These are phyloP conservation scores for Dendrobium chrysotoxum DNA, from an alignment of 106 monocot species.

Conservation along the genomic window DNA sequence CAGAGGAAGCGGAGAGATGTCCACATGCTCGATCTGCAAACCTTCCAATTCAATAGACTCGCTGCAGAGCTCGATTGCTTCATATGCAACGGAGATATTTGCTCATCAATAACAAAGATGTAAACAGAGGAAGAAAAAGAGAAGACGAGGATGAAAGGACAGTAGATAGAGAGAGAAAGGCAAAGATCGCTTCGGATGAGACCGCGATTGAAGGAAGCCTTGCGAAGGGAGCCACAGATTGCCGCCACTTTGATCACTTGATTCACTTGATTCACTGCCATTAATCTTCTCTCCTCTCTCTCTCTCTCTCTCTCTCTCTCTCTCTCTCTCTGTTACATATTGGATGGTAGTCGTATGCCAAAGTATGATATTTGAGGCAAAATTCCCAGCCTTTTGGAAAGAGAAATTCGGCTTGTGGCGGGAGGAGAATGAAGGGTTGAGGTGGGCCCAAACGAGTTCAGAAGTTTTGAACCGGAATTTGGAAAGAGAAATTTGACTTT, in stretches of 20 bases:
- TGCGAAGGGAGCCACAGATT: conserved; percentile 35
- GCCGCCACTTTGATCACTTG: conserved; percentile 24
- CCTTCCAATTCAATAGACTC: conserved; percentile 29
- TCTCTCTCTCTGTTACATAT: too few relatives aligned
- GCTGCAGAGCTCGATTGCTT: conserved; percentile 43
- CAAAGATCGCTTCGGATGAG: too few relatives aligned
- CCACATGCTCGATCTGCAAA: conserved; percentile 41
- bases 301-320: not conserved
- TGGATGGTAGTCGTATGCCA: too few relatives aligned
- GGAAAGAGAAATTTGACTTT: too few relatives aligned
- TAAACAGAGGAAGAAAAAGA: not conserved
- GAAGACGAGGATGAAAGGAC: not conserved
- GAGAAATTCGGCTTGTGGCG: too few relatives aligned
- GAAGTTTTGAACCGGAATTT: too few relatives aligned
- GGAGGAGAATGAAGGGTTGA: too few relatives aligned
- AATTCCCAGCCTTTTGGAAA: too few relatives aligned
- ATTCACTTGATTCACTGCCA: conserved; percentile 2
- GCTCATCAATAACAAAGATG: not conserved
- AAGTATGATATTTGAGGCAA: too few relatives aligned
- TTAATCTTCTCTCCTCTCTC: not conserved
- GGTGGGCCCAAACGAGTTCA: too few relatives aligned
- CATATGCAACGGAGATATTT: not conserved
- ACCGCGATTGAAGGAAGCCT: conserved; percentile 26
- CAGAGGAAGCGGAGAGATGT: conserved; percentile 49
- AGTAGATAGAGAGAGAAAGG: too few relatives aligned